These are phyloP conservation scores for Aegilops longissima DNA, from an alignment of 176 grass and related monocot species.

Conservation along the genomic window DNA sequence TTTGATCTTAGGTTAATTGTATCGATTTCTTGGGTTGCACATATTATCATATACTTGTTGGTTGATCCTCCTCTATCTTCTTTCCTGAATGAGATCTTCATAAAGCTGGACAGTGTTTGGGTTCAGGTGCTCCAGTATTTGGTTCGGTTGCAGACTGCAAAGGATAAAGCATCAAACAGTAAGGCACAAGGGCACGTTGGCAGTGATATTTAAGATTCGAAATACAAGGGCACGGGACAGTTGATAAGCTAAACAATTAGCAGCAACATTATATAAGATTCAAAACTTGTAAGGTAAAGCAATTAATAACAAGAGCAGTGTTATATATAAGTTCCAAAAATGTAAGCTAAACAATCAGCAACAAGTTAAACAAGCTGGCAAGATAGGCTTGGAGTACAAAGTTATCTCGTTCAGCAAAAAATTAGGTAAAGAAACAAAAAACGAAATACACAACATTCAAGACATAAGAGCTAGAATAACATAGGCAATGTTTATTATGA, in stretches of 20 bases:
- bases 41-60: conserved; percentile 97
- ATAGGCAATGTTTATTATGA: background rate
- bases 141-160: conserved; percentile 48
- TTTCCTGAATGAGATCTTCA: conserved; percentile 97
- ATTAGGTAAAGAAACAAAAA: background rate
- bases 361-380: background rate
- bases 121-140: conserved; percentile 37
- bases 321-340: background rate
- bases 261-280: background rate
- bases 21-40: conserved; percentile 93
- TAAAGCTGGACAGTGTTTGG: conserved; percentile 93
- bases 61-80: conserved; percentile 87
- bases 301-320: background rate
- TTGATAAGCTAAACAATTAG: background rate
- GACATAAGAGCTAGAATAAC: background rate
- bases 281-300: background rate
- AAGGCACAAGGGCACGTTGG: background rate
- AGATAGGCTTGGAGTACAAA: background rate
- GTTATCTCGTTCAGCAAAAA: background rate
- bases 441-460: background rate
- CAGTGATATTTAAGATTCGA: no score
- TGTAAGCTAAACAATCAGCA: background rate
- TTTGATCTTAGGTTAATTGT: conserved; percentile 71
- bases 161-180: conserved; percentile 11
- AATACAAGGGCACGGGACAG: no score